phyloP scores from a whole-genome alignment of 495 filamentous ascomycete species.

The Daldinia concentrica region DNA sequence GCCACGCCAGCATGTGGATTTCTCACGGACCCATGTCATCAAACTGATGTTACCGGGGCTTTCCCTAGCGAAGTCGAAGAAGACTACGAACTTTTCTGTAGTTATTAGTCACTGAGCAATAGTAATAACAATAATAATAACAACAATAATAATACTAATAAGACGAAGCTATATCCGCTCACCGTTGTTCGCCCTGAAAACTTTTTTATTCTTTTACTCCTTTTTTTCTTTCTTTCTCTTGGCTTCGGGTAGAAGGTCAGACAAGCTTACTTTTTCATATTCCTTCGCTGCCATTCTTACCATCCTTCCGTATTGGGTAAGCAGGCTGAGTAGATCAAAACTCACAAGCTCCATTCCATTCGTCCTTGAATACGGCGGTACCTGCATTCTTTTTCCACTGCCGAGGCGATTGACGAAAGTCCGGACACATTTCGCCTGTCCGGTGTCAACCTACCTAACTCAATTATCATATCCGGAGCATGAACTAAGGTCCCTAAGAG shows the following conservation, averaged over 20 bases:
- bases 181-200: slow-evolving; percentile 7
- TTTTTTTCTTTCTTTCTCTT: background rate
- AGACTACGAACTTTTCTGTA: slow-evolving; percentile 16
- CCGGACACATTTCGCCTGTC: slow-evolving; percentile 4
- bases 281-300: slow-evolving; percentile 27
- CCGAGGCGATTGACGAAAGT: slow-evolving; percentile 6
- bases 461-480: slow-evolving; percentile 6
- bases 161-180: slow-evolving; percentile 18
- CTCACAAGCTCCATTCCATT: slow-evolving; percentile 7
- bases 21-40: slow-evolving; percentile 36
- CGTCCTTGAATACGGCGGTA: slow-evolving; percentile 12
- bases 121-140: slow-evolving; percentile 1
- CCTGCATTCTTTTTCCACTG: slow-evolving; percentile 6
- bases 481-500: background rate
- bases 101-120: slow-evolving; percentile 2
- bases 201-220: slow-evolving; percentile 6
- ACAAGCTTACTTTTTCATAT: slow-evolving; percentile 37
- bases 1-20: slow-evolving; percentile 36
- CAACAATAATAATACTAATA: slow-evolving; percentile 6
- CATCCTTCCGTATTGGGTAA: slow-evolving; percentile 30
- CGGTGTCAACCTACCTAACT: background rate
- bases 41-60: slow-evolving; percentile 32
- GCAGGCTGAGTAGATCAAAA: slow-evolving; percentile 30
- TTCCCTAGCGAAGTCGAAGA: slow-evolving; percentile 30
- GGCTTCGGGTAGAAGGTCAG: slow-evolving; percentile 25